phyloP scores from a whole-genome alignment of 2,329 filamentous ascomycete species.

The Fusarium floridanum region DNA sequence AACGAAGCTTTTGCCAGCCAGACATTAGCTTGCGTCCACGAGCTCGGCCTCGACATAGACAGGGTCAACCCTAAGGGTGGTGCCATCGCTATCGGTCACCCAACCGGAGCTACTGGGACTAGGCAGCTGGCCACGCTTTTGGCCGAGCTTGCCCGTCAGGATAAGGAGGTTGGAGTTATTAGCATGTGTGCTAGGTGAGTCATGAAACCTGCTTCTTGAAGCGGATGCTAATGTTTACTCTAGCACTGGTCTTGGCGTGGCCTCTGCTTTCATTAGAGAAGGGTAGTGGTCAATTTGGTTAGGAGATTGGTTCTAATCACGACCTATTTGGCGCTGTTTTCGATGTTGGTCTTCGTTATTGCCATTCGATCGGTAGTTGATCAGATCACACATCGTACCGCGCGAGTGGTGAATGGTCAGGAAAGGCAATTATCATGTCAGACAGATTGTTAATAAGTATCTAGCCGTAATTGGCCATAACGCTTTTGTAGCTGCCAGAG shows the following conservation, averaged over 20 bases:
- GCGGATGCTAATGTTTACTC: not conserved
- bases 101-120: slow-evolving; percentile 83
- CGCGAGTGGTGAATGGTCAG: not conserved
- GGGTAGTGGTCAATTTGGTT: not conserved
- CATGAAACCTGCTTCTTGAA: not conserved
- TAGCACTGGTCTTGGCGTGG: slow-evolving; percentile 7
- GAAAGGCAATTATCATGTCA: not conserved
- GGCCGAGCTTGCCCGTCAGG: not conserved
- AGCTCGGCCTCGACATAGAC: slow-evolving; percentile 74
- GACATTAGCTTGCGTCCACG: slow-evolving; percentile 76
- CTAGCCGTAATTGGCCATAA: not conserved
- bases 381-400: slow-evolving; percentile 1
- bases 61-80: slow-evolving; percentile 92
- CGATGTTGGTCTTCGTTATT: not conserved
- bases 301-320: not conserved
- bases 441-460: not conserved
- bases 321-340: not conserved
- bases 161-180: slow-evolving; percentile 20
- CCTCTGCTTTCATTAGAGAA: not conserved
- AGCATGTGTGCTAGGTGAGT: slow-evolving; percentile 33
- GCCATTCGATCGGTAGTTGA: no score
- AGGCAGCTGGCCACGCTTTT: slow-evolving; percentile 21
- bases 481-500: slow-evolving; percentile 82
- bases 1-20: slow-evolving; percentile 84
- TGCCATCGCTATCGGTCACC: slow-evolving; percentile 90